These are phyloP conservation scores for Ostreobium quekettii DNA, from an alignment of 139 green algal species.

Conservation along the genomic window DNA sequence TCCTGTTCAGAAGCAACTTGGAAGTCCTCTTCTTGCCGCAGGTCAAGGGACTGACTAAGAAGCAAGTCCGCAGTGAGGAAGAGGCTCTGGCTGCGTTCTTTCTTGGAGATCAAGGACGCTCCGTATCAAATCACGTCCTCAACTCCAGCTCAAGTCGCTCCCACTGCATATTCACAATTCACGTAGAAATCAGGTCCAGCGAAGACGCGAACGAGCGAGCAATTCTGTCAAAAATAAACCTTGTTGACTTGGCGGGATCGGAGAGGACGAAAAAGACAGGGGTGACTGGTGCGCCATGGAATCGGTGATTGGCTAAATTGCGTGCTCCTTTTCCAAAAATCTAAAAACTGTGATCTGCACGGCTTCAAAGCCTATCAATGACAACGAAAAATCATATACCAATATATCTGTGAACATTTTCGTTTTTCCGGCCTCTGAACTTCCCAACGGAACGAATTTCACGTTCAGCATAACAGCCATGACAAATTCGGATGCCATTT, in stretches of 20 bases:
- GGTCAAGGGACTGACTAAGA: constrained; percentile 50
- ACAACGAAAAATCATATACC: too few relatives aligned
- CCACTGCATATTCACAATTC: constrained; percentile 67
- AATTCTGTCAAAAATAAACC: constrained; percentile 47
- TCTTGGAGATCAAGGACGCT: constrained; percentile 45
- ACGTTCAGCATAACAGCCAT: too few relatives aligned
- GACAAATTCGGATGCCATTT: too few relatives aligned
- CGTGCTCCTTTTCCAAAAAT: not conserved
- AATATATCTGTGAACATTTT: too few relatives aligned
- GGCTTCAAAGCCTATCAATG: too few relatives aligned
- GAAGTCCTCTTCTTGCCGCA: constrained; percentile 22
- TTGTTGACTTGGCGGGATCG: constrained; percentile 70
- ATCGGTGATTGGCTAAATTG: not conserved
- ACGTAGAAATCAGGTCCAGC: constrained; percentile 50
- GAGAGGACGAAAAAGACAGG: constrained; percentile 74
- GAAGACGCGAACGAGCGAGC: constrained; percentile 49
- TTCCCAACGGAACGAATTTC: too few relatives aligned
- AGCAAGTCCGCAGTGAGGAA: constrained; percentile 49
- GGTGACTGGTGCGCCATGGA: constrained; percentile 25
- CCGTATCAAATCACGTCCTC: constrained; percentile 41
- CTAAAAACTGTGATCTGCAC: not conserved
- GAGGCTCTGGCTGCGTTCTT: constrained; percentile 65
- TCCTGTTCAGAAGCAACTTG: too few relatives aligned
- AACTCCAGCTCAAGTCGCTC: constrained; percentile 46
- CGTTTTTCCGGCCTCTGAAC: too few relatives aligned